Evolutionary conservation across 176 grass and related monocot genomes (phyloP).

Genomic region (Triticum timopheevii): DNA sequence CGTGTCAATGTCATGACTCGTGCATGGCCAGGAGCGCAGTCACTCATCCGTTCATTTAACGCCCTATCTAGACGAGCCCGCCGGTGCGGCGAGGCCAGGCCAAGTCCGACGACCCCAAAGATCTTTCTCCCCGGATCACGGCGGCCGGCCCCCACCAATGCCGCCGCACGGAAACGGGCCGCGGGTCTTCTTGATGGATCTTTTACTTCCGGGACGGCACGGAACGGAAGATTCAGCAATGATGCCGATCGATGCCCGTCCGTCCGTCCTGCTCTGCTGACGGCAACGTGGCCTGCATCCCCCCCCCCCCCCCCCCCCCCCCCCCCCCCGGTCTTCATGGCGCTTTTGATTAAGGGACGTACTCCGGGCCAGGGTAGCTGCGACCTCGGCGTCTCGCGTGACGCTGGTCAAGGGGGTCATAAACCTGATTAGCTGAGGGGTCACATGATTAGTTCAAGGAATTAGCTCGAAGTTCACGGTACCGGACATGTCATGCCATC

Average conservation of each 20-base stretch:
- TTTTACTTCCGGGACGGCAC: not conserved
- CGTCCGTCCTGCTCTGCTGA: not conserved
- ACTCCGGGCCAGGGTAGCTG: not conserved
- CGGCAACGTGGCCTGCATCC: not conserved
- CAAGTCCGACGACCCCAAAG: not conserved
- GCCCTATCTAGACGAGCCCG: not conserved
- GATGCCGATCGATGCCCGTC: not conserved
- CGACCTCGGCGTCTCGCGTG: not conserved
- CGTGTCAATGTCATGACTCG: not conserved
- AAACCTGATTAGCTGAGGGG: not conserved
- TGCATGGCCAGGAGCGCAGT: not conserved
- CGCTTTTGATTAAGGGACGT: not conserved
- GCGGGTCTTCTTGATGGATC: not conserved
- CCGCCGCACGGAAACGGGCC: not conserved
- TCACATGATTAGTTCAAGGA: not conserved
- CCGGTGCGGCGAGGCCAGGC: not conserved
- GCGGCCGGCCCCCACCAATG: slow-evolving; percentile 15
- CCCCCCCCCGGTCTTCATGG: not conserved
- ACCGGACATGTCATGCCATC: not conserved
- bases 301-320: not conserved
- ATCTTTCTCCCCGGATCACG: not conserved
- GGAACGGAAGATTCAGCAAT: not conserved
- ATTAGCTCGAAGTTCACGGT: not conserved
- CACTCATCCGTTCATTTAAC: not conserved
- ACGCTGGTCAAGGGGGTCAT: not conserved